Conservation (phyloP, 306 rosid species). For the Prunus kanzakura region DNA sequence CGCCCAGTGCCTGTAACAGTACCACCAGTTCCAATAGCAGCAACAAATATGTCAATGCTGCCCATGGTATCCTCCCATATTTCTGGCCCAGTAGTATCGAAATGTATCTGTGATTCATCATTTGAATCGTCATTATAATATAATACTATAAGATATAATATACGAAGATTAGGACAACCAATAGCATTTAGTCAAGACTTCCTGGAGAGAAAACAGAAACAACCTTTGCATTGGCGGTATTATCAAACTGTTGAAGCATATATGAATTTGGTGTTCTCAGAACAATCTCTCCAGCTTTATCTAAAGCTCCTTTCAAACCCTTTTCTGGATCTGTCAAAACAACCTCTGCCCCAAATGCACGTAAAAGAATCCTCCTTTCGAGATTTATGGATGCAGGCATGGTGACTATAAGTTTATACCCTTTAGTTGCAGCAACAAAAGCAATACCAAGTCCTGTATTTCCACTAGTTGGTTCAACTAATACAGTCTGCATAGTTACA, state of each 20-base stretch:
- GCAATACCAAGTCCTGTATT: constrained; percentile 95
- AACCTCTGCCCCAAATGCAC: constrained; percentile 90
- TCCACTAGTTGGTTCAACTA: constrained; percentile 97
- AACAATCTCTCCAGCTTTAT: constrained; percentile 83
- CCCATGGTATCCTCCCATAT: constrained; percentile 99
- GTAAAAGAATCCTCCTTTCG: constrained; percentile 85
- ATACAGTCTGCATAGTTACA: constrained; percentile 56
- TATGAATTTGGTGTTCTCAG: constrained; percentile 60
- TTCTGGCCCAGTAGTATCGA: constrained; percentile 96
- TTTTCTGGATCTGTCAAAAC: constrained; percentile 80
- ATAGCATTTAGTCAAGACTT: constrained; percentile 14
- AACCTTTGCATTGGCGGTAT: constrained; percentile 72
- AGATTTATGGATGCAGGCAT: constrained; percentile 89
- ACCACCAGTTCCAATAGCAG: constrained; percentile 96
- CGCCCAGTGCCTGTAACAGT: constrained; percentile 86
- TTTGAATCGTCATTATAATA: constrained; percentile 28
- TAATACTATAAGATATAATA: background rate
- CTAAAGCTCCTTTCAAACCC: constrained; percentile 90
- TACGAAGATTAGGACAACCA: background rate
- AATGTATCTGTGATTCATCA: constrained; percentile 81
- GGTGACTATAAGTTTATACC: constrained; percentile 78
- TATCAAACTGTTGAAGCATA: constrained; percentile 96
- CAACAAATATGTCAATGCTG: constrained; percentile 74
- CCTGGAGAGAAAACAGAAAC: constrained; percentile 23
- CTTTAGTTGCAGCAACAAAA: constrained; percentile 79